These are phyloP conservation scores for Aspergillus japonicus DNA, from an alignment of 2,329 filamentous ascomycete species.

Conservation along the genomic window DNA sequence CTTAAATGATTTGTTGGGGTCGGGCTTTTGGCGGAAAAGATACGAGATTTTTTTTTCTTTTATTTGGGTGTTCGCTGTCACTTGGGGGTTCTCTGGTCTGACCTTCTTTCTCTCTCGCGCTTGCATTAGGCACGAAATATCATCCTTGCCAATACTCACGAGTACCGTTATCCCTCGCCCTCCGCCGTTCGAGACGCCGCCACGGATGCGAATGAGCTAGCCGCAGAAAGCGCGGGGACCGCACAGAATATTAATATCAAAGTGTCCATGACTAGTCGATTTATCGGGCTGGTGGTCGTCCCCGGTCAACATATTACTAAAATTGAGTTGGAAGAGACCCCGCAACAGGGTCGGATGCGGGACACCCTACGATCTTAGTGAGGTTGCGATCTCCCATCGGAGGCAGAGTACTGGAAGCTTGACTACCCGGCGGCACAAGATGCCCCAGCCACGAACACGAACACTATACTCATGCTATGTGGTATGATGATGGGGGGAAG, in stretches of 20 bases:
- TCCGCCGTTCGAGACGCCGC: constrained; percentile 46
- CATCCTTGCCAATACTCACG: constrained; percentile 79
- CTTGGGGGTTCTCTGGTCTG: not conserved
- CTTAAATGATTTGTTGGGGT: constrained; percentile 1
- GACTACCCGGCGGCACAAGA: not conserved
- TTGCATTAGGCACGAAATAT: constrained; percentile 74
- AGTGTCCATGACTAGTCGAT: constrained; percentile 77
- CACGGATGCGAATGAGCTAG: constrained; percentile 31
- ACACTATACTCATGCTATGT: not conserved
- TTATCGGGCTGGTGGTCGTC: constrained; percentile 84
- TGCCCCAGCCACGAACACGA: not conserved
- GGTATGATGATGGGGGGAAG: not conserved
- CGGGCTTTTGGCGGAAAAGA: constrained; percentile 2
- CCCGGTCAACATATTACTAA: constrained; percentile 81
- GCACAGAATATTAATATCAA: constrained; percentile 45
- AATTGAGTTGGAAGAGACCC: constrained; percentile 77
- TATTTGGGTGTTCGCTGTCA: constrained; percentile 11
- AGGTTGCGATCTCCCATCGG: not conserved
- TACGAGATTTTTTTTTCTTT: not conserved
- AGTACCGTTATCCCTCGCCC: constrained; percentile 75
- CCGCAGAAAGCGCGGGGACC: constrained; percentile 16
- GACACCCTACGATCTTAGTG: constrained; percentile 19
- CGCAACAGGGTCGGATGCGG: constrained; percentile 23
- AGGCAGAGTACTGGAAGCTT: not conserved
- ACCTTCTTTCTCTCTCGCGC: not conserved